Evolutionary conservation across 768 basidiomycete species (phyloP).

Genomic region (Tricholoma terreum): DNA sequence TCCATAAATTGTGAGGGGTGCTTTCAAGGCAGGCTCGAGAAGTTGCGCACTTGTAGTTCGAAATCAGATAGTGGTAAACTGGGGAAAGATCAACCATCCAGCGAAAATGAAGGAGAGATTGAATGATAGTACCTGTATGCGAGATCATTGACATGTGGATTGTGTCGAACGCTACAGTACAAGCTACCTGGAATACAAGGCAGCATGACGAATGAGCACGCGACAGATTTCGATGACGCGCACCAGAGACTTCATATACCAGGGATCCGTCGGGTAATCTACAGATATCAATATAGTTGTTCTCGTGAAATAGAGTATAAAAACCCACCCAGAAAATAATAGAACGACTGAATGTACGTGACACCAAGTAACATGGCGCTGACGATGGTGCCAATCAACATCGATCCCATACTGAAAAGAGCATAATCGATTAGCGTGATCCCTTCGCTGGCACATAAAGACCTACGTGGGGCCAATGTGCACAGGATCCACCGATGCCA

Average conservation of each 20-base stretch:
- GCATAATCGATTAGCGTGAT: not conserved
- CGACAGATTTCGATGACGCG: not conserved
- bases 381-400: constrained; percentile 16
- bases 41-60: constrained; percentile 16
- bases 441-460: not conserved
- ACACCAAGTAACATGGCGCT: constrained; percentile 19
- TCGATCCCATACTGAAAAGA: constrained; percentile 16
- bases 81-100: not conserved
- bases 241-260: constrained; percentile 1
- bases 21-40: not conserved
- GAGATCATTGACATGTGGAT: not conserved
- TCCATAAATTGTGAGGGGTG: not conserved
- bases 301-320: too few relatives aligned
- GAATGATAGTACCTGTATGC: not conserved
- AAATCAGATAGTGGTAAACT: constrained; percentile 19
- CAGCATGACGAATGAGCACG: not conserved
- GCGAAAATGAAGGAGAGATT: not conserved
- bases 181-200: not conserved
- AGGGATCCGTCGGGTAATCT: constrained; percentile 1
- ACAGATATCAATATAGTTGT: not conserved
- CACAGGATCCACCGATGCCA: constrained; percentile 5
- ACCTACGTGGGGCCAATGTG: constrained; percentile 13
- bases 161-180: not conserved
- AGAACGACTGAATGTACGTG: constrained; percentile 19
- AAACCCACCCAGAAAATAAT: constrained; percentile 6